Percentiles rank a stretch among this genome's conserved stretches.
Evolutionary conservation across 352 stramenopile genomes (phyloP).

Genomic region (Pythium vanterpoolii): DNA sequence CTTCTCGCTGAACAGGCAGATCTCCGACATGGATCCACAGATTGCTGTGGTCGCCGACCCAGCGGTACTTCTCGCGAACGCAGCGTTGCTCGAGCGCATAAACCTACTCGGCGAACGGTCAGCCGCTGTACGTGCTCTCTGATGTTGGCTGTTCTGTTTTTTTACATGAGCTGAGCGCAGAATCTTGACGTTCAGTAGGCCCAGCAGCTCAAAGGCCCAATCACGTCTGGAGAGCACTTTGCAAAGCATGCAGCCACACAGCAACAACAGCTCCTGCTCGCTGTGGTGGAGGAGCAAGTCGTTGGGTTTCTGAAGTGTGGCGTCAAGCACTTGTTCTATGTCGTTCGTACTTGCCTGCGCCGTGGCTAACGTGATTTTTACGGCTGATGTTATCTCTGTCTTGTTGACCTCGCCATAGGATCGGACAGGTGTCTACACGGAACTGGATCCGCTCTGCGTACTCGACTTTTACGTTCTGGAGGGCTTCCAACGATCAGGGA

Average conservation of each 20-base stretch:
- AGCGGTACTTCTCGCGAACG: constrained; percentile 22
- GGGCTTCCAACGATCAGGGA: constrained; percentile 45
- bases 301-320: constrained; percentile 66
- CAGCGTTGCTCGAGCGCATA: constrained; percentile 25
- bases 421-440: constrained; percentile 49
- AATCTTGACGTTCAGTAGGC: constrained; percentile 29
- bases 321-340: constrained; percentile 74
- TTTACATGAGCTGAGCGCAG: neutral
- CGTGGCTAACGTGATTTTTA: too few species aligned
- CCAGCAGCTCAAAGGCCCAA: constrained; percentile 53
- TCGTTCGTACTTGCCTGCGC: constrained; percentile 31
- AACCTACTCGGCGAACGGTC: constrained; percentile 46
- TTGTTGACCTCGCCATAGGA: constrained; percentile 27
- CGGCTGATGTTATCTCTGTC: neutral
- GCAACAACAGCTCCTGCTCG: constrained; percentile 43
- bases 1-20: too few species aligned
- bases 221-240: constrained; percentile 56
- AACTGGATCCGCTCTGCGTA: constrained; percentile 74
- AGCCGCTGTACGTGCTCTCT: constrained; percentile 30
- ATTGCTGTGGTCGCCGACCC: constrained; percentile 15
- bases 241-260: constrained; percentile 22
- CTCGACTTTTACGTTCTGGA: constrained; percentile 78
- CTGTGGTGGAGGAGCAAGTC: constrained; percentile 20
- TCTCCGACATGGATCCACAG: neutral
- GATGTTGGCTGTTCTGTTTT: neutral